Conservation (phyloP, 352 stramenopile genomes). For the Albugo candida region DNA sequence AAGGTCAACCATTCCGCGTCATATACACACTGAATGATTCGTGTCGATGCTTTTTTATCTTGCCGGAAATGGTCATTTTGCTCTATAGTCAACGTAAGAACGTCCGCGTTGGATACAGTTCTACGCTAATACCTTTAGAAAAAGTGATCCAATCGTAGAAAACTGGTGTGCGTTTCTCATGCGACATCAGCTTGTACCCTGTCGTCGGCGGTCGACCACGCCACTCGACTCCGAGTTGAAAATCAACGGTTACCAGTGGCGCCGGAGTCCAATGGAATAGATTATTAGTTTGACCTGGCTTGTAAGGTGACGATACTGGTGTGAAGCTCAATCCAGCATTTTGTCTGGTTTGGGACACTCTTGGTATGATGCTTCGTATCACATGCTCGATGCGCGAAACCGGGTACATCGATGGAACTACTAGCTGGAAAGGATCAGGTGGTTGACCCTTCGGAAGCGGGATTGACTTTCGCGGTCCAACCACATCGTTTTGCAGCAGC, state of each 20-base stretch:
- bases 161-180: constrained; percentile 65
- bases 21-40: constrained; percentile 70
- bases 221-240: constrained; percentile 72
- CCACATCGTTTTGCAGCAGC: constrained; percentile 80
- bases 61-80: constrained; percentile 58
- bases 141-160: constrained; percentile 82
- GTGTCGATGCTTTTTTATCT: constrained; percentile 67
- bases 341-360: constrained; percentile 53
- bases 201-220: constrained; percentile 46
- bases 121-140: constrained; percentile 18
- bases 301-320: constrained; percentile 56
- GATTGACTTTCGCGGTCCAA: constrained; percentile 57
- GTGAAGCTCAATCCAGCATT: constrained; percentile 64
- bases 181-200: constrained; percentile 68
- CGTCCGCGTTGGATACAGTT: no score
- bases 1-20: constrained; percentile 66
- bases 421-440: constrained; percentile 57
- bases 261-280: constrained; percentile 53
- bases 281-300: constrained; percentile 51
- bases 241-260: constrained; percentile 34
- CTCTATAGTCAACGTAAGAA: constrained; percentile 12
- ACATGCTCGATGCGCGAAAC: constrained; percentile 55
- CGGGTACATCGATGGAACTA: constrained; percentile 73
- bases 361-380: constrained; percentile 49
- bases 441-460: constrained; percentile 53